Evolutionary conservation across 352 stramenopile genomes (phyloP), one percentile per base, ranked within the genome.

Genomic region (Pythium brachiatum): DNA sequence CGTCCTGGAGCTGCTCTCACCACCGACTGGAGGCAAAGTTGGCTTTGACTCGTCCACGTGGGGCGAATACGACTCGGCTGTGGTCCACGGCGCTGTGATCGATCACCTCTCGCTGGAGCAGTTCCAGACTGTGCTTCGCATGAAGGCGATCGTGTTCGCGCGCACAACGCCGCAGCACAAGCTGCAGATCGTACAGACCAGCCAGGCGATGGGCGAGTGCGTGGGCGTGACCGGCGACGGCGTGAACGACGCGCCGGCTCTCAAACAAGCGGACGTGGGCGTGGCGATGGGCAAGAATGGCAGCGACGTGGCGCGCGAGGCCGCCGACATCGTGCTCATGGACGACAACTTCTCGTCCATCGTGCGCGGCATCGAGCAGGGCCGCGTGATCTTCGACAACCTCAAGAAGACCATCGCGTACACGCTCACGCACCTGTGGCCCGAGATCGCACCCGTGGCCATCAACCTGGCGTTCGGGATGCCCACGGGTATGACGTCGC

Each of bases 301-400:
- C 58, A 98, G 91, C 32, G 92, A 97, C 53, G 97, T 99, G 2
- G 91, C 95, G 47, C 90, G 90, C 57, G 76, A 98, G 62, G 95
- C 94, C 9, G 92, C 87, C 32, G 96, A 98, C 66, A 98, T 98
- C 65, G 92, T 98, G 44, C 80, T 97, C 46, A 88, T 97, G 76
- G 94, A 99, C 74, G 96, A 99, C 70, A 96, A 97, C 63, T 98
- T 98, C 66, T 90, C 90, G 12, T 97, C 90, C 0, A 98, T 98
- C 73, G 94, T 99, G n/a, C 62, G 64, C 2, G 79, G 74, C 26
- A 68, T 88, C 43, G 74, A 81, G 50, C 67, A 85, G 62, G 76
- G 75, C n/a, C 70, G 76, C 15, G 60, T 79, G 47, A 88, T 84
- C 54, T 88, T 73, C 51, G 86, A 90, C 31, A 98, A 98, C 75